Conservation (phyloP, 2,329 filamentous ascomycete species). For the Zasmidium angulare region DNA sequence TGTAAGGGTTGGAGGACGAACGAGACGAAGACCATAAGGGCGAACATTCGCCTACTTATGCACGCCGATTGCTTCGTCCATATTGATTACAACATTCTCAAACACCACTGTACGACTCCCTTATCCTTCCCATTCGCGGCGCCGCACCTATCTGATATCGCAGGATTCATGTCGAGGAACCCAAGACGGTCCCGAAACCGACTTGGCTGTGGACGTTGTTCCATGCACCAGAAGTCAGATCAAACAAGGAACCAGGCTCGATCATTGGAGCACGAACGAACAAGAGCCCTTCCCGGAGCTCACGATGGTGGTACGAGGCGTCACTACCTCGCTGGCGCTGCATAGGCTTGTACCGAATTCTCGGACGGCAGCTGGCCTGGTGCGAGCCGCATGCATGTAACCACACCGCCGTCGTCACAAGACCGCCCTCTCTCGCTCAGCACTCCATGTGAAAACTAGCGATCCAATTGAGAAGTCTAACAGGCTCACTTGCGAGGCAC, state of each 20-base stretch:
- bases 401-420: neutral
- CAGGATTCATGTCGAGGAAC: slow-evolving; percentile 1
- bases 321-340: neutral
- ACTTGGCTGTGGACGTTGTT: neutral
- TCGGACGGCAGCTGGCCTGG: neutral
- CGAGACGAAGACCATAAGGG: neutral
- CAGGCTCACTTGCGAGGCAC: neutral
- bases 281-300: neutral
- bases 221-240: neutral
- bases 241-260: neutral
- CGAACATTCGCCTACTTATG: neutral
- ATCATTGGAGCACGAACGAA: neutral
- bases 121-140: neutral
- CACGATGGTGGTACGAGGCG: neutral
- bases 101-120: neutral
- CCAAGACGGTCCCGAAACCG: neutral
- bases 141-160: neutral
- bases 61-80: neutral
- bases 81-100: neutral
- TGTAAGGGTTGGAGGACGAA: neutral
- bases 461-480: neutral
- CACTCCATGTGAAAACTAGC: neutral
- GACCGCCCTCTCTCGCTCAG: neutral
- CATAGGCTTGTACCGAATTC: neutral
- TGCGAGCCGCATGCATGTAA: neutral